A percentile compares a stretch with the other conserved stretches of the same genome.
These are phyloP conservation scores for Phytophthora quininea DNA, from an alignment of 352 stramenopile species.

Conservation along the genomic window DNA sequence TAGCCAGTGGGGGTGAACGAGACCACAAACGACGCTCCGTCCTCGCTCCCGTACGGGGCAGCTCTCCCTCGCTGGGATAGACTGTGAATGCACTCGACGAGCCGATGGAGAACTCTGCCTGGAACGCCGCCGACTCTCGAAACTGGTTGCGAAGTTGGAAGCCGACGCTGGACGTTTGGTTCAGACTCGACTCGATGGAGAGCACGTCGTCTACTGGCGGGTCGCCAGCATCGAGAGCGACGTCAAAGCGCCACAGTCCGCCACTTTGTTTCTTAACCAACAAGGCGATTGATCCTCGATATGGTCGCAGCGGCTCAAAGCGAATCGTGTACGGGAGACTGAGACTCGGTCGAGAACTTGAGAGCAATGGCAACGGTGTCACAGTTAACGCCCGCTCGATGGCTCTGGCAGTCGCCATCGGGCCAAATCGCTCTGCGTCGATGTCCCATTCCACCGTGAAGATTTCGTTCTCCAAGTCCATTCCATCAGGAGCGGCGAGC, in stretches of 20 bases:
- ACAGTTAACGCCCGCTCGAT: conserved; percentile 65
- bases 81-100: conserved; percentile 91
- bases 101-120: conserved; percentile 87
- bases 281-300: conserved; percentile 76
- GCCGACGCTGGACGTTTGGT: conserved; percentile 82
- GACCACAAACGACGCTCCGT: conserved; percentile 83
- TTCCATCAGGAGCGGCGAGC: conserved; percentile 50
- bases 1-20: conserved; percentile 93
- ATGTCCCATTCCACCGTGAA: conserved; percentile 77
- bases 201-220: conserved; percentile 88
- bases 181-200: conserved; percentile 85
- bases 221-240: conserved; percentile 81
- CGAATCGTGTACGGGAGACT: conserved; percentile 60
- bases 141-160: conserved; percentile 93
- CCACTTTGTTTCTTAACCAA: conserved; percentile 82
- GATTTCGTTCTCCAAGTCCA: conserved; percentile 46
- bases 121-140: conserved; percentile 67
- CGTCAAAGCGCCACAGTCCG: conserved; percentile 88
- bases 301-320: conserved; percentile 89
- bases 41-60: conserved; percentile 79
- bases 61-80: conserved; percentile 72
- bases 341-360: conserved; percentile 1
- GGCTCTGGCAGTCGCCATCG: conserved; percentile 43
- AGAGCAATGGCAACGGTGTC: conserved; percentile 30
- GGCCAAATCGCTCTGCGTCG: conserved; percentile 53